These are phyloP conservation scores for Rhodotorula paludigena DNA, from an alignment of 768 basidiomycete species.

Conservation along the genomic window DNA sequence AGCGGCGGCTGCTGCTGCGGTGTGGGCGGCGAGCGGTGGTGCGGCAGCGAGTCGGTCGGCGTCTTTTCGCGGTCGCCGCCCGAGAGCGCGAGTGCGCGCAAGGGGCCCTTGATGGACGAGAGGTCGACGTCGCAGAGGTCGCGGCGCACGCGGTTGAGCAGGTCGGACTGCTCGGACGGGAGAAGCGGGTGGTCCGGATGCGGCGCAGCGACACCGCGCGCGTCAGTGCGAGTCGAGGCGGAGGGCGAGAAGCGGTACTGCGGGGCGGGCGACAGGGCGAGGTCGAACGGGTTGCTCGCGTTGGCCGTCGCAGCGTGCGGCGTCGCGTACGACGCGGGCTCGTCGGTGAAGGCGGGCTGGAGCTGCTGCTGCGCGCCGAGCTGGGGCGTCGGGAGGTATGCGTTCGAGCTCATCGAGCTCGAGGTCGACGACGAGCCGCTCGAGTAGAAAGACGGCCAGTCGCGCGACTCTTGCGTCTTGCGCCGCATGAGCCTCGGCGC, in stretches of 20 bases:
- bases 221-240: too few relatives aligned
- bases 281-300: background rate
- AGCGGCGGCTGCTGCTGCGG: background rate
- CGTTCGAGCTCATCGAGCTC: background rate
- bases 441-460: slow-evolving; percentile 32
- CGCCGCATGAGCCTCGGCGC: slow-evolving; percentile 16
- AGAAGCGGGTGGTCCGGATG: slow-evolving; percentile 32
- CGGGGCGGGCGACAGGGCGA: slow-evolving; percentile 3
- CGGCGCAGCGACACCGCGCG: too few relatives aligned
- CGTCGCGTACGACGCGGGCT: slow-evolving; percentile 2
- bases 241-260: slow-evolving; percentile 4
- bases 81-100: slow-evolving; percentile 19
- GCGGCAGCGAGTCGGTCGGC: background rate
- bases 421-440: slow-evolving; percentile 15
- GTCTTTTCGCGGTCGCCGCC: slow-evolving; percentile 19
- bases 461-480: slow-evolving; percentile 28
- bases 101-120: slow-evolving; percentile 28
- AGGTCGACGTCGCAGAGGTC: slow-evolving; percentile 36
- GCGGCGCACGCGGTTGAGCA: slow-evolving; percentile 25
- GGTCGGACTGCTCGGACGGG: slow-evolving; percentile 31
- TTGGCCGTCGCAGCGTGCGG: background rate
- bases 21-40: background rate
- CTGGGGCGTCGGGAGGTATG: background rate
- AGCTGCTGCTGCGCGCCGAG: background rate
- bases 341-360: background rate